Evolutionary conservation across 2,329 filamentous ascomycete genomes (phyloP), one percentile per base, ranked within the genome.

Genomic region (Fonsecaea monophora): DNA sequence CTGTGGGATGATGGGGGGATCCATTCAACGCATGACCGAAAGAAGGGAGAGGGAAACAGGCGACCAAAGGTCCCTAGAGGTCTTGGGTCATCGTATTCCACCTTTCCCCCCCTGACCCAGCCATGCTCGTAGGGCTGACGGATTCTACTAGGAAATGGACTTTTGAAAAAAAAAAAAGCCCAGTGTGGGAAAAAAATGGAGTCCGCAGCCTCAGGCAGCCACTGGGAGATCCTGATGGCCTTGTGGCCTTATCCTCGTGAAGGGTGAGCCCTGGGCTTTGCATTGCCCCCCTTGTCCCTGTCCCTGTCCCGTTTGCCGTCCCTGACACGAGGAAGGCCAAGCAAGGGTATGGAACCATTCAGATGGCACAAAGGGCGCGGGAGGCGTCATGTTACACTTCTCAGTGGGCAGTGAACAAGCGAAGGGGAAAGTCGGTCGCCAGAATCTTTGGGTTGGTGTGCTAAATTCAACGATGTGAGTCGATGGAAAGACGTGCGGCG

Each of bases 101-200:
- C 30, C 30, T 50, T 10, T 13, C 53, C 38, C 37, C 4, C 30
- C 30, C 30, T 6, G 12, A 32, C 38, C 35, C 54, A 34, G 55
- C 35, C 40, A 37, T 55, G 32, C n/a, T 55, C 60, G 60, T 67
- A 67, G 68, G 68, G 68, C 68, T 70, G 68, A 70, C 58, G 62
- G 54, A n/a, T 45, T 25, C 13, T 15, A 8, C 18, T 34, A 55
- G 48, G 54, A 66, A 65, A 65, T 60, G 58, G 58, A 63, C 61
- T 61, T 61, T 61, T 61, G 59, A 61, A 42, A 61, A 34, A 37
- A 32, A 15, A 34, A 50, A 12, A 42, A 30, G 30, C 25, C 25
- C 25, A 25, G 25, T n/a, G 12, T 8, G n/a, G n/a, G n/a, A 8
- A 8, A 2, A 10, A 2, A 10, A 21, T 50, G 45, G 45, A 30